A percentile compares a stretch with the other conserved stretches of the same genome.
phyloP scores from a whole-genome alignment of 2,329 filamentous ascomycete species.

The Phymatotrichopsis omnivora region DNA sequence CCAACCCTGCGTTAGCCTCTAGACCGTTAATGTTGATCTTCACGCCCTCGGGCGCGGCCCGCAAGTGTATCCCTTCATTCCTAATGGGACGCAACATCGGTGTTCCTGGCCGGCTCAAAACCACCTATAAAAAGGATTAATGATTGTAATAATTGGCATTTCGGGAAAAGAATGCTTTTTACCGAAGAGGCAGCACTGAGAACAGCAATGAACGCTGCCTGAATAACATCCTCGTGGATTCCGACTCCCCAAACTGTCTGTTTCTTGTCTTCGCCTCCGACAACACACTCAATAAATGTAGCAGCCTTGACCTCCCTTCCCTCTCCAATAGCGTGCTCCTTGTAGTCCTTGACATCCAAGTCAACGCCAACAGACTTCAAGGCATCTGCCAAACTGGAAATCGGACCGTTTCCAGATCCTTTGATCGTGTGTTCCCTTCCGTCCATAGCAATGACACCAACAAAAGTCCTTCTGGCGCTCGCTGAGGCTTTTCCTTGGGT shows the following conservation, averaged over 20 bases:
- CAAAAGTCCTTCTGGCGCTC: constrained; percentile 63
- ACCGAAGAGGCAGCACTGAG: constrained; percentile 73
- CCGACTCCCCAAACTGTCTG: constrained; percentile 82
- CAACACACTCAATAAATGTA: constrained; percentile 74
- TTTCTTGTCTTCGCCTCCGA: constrained; percentile 43
- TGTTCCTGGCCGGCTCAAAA: constrained; percentile 17
- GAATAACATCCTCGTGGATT: constrained; percentile 84
- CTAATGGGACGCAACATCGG: constrained; percentile 11
- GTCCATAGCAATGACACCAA: constrained; percentile 74
- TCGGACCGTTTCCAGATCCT: constrained; percentile 79
- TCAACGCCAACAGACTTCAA: constrained; percentile 69
- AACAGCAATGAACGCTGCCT: constrained; percentile 77
- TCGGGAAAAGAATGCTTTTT: constrained; percentile 51
- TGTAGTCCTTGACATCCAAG: constrained; percentile 87
- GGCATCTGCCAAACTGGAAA: constrained; percentile 78
- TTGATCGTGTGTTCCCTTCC: constrained; percentile 66
- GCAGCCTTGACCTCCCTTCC: constrained; percentile 83
- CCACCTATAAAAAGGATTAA: constrained; percentile 7
- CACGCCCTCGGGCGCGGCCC: not conserved
- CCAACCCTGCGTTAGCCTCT: constrained; percentile 18
- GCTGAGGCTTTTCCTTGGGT: constrained; percentile 52
- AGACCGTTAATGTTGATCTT: constrained; percentile 24
- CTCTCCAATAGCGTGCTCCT: constrained; percentile 82
- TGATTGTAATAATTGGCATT: not conserved
- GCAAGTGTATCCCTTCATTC: constrained; percentile 3